phyloP scores from a whole-genome alignment of 352 stramenopile species.

The Pythium insidiosum region DNA sequence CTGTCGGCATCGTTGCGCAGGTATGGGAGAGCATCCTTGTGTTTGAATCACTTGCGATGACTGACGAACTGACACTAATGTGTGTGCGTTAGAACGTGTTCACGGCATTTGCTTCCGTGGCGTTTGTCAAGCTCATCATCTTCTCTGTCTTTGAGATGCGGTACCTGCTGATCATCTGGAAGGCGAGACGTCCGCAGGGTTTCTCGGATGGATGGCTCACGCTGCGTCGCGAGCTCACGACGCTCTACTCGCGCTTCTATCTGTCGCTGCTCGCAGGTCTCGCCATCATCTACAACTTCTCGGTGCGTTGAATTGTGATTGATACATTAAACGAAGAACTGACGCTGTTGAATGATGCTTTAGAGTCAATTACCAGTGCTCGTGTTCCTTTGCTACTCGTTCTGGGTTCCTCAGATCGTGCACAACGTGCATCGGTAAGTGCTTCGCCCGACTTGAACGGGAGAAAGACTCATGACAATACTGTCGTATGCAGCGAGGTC shows the following conservation, averaged over 20 bases:
- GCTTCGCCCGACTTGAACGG: not conserved
- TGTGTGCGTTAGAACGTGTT: constrained; percentile 85
- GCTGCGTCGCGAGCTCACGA: constrained; percentile 89
- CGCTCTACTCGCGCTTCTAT: constrained; percentile 96
- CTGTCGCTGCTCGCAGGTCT: constrained; percentile 86
- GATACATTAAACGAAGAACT: too few species aligned
- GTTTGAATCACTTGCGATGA: not conserved
- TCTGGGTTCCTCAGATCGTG: constrained; percentile 98
- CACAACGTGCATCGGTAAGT: constrained; percentile 89
- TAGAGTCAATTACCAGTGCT: constrained; percentile 85
- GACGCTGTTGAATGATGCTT: too few species aligned
- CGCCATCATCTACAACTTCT: constrained; percentile 89
- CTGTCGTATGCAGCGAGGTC: constrained; percentile 52
- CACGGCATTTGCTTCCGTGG: constrained; percentile 92
- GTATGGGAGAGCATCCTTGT: constrained; percentile 8
- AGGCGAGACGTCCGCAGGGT: constrained; percentile 84
- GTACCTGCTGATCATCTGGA: constrained; percentile 96
- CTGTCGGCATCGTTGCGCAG: constrained; percentile 88
- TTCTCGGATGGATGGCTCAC: constrained; percentile 83
- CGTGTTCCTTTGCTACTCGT: constrained; percentile 94
- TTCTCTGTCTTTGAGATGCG: constrained; percentile 99
- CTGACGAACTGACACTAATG: not conserved
- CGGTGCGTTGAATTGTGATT: constrained; percentile 24
- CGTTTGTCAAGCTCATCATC: constrained; percentile 98
- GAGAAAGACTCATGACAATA: not conserved